Evolutionary conservation across 1,284 basidiomycete species (phyloP).

Genomic region (Porodaedalea pini): DNA sequence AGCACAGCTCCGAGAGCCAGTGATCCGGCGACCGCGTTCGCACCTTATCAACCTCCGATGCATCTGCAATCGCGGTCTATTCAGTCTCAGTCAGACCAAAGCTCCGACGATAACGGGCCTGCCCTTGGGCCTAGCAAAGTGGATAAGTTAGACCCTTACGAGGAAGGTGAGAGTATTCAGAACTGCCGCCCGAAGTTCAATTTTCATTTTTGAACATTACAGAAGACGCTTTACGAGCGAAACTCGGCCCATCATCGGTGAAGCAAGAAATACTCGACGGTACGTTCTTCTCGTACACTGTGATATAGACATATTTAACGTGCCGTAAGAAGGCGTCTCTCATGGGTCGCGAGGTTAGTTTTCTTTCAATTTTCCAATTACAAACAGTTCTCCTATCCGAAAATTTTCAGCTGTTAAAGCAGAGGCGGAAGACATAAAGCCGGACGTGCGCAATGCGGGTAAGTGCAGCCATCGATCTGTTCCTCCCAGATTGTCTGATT

Average conservation of each 20-base stretch:
- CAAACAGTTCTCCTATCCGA: not conserved
- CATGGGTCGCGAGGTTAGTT: too few relatives aligned
- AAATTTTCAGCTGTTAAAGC: not conserved
- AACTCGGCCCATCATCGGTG: not conserved
- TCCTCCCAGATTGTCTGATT: too few relatives aligned
- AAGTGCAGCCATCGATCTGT: not conserved
- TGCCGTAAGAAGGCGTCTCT: too few relatives aligned
- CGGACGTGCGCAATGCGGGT: not conserved
- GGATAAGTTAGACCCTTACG: constrained; percentile 4
- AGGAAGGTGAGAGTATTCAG: not conserved
- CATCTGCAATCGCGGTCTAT: not conserved
- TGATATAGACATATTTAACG: too few relatives aligned
- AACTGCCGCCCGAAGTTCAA: not conserved
- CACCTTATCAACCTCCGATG: not conserved
- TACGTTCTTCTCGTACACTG: not conserved
- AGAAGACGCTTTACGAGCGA: not conserved
- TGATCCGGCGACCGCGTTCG: not conserved
- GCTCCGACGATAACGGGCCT: too few relatives aligned
- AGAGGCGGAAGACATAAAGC: not conserved
- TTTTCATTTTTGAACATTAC: not conserved
- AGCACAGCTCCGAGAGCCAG: not conserved
- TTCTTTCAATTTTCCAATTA: too few relatives aligned
- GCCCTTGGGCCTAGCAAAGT: not conserved
- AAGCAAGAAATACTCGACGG: too few relatives aligned
- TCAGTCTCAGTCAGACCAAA: too few relatives aligned